A percentile compares a stretch with the other conserved stretches of the same genome.
Evolutionary conservation across 371 early-diverging fungal genomes (phyloP).

Genomic region (Mucor sp.): DNA sequence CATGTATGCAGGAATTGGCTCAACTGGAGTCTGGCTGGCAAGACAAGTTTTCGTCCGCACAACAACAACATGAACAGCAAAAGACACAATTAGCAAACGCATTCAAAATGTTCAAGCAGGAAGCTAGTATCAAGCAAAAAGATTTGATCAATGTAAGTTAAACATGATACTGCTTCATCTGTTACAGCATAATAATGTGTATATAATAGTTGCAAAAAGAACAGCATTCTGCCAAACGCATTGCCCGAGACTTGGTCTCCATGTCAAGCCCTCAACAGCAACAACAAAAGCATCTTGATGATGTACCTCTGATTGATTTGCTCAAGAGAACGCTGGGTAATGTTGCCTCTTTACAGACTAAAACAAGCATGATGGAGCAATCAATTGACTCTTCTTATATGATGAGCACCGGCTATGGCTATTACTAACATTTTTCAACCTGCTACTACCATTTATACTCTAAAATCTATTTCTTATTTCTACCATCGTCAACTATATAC

Average conservation of each 20-base stretch:
- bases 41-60: background rate
- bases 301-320: background rate
- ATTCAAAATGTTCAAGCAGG: background rate
- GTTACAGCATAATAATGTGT: too few species aligned
- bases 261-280: background rate
- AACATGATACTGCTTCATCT: background rate
- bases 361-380: slow-evolving; percentile 10
- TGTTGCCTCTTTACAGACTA: background rate
- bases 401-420: background rate
- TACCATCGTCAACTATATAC: background rate
- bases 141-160: background rate
- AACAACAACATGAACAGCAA: background rate
- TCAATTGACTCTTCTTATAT: background rate
- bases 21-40: background rate
- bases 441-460: too few species aligned
- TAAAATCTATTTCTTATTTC: background rate
- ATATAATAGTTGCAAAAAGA: slow-evolving; percentile 17
- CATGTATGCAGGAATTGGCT: background rate
- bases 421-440: background rate
- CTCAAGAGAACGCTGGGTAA: background rate
- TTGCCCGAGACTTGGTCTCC: slow-evolving; percentile 9
- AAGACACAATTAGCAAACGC: background rate
- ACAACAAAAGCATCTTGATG: background rate
- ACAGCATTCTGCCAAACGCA: slow-evolving; percentile 7
- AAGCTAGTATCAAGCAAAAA: background rate